Evolutionary conservation across 2,329 filamentous ascomycete genomes (phyloP), one percentile per base, ranked within the genome.

Genomic region (Nemania sp.): DNA sequence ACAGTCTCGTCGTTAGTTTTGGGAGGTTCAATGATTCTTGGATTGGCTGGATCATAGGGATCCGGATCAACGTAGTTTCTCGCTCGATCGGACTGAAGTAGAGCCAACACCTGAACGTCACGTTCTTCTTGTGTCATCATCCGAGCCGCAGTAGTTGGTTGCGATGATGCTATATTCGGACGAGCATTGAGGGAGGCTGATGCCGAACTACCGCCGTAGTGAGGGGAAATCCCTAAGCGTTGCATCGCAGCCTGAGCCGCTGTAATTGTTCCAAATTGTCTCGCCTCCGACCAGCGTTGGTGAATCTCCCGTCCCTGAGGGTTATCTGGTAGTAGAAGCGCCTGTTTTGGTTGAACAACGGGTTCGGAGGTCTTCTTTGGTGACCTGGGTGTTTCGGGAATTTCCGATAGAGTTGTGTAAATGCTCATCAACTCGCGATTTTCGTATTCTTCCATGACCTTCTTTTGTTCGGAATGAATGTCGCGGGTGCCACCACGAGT

Each of bases 401-500:
- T 88, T 68, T 89, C 87, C 3, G 82, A 80, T 1, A 79, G 73
- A 55, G 85, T 83, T 1, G 84, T 83, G 73, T 90, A 90, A 52
- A 89, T 81, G n/a, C 82, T 86, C 85, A 91, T 88, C 38, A 91
- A 81, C 73, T 89, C 88, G 11, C 82, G 82, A 54, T 84, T 84
- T 74, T 90, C 88, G 27, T 88, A 85, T 54, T 87, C 83, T 6
- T 82, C 81, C 76, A 89, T 89, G 26, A 80, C 76, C 67, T 84
- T 82, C 71, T 88, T 86, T 76, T 90, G 86, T 0, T 84, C 81
- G 0, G 88, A 90, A 20, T 81, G 79, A 38, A 90, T 84, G 0
- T 78, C 74, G 27, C 84, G 78, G 5, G 79, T 75, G 27, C 89
- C 89, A 15, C 87, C 88, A 52, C 87, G 82, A 4, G 85, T 89